phyloP scores from a whole-genome alignment of 2,329 filamentous ascomycete species.

The Pseudocercospora crystallina region DNA sequence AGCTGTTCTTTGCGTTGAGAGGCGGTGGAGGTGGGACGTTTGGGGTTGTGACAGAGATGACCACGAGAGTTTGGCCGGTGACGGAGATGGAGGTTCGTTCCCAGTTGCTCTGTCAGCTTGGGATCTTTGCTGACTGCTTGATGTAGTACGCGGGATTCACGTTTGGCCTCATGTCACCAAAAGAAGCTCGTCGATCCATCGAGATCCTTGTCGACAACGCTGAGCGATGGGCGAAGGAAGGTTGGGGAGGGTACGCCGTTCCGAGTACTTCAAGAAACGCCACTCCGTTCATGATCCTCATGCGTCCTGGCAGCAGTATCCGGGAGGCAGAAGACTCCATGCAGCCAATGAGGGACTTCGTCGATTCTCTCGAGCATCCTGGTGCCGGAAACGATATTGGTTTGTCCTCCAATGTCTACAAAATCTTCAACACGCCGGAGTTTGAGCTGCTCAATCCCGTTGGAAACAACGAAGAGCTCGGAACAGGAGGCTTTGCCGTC shows the following conservation, averaged over 20 bases:
- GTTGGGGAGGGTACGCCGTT: slow-evolving; percentile 16
- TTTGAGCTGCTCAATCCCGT: too few species aligned
- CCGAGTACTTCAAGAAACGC: not conserved
- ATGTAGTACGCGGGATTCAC: slow-evolving; percentile 6
- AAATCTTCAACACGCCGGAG: slow-evolving; percentile 1
- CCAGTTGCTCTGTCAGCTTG: not conserved
- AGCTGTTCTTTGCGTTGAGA: slow-evolving; percentile 55
- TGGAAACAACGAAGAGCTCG: too few species aligned
- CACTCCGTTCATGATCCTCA: slow-evolving; percentile 2
- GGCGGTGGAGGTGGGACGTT: slow-evolving; percentile 48
- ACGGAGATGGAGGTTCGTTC: too few species aligned
- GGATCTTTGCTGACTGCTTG: not conserved
- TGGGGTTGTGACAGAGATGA: slow-evolving; percentile 24
- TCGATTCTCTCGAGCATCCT: slow-evolving; percentile 4
- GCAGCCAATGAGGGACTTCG: slow-evolving; percentile 6
- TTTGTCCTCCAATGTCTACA: not conserved
- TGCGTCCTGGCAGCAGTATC: slow-evolving; percentile 7
- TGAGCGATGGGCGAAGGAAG: slow-evolving; percentile 12
- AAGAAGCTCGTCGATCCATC: slow-evolving; percentile 15
- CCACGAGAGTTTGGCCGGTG: too few species aligned
- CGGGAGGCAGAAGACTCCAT: slow-evolving; percentile 6
- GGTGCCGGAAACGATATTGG: not conserved
- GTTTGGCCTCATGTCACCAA: slow-evolving; percentile 15
- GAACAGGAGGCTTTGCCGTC: slow-evolving; percentile 18
- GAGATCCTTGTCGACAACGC: slow-evolving; percentile 5